A percentile compares a stretch with the other conserved stretches of the same genome.
Conservation (phyloP, 208 protist species). For the Trypanosoma cruzi region DNA sequence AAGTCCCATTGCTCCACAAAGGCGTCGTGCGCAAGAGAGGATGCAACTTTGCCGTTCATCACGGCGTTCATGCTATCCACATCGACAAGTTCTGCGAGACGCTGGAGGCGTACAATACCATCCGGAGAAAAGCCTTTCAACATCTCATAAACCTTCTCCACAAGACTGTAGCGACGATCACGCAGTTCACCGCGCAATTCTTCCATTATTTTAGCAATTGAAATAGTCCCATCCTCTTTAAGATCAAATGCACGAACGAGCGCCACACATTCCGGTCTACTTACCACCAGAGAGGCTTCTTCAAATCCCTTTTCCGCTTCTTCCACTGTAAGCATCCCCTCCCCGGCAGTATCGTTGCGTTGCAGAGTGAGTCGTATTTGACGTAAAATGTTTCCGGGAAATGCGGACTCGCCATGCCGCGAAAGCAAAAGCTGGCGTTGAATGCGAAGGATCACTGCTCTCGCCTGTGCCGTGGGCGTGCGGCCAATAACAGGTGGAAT, state of each 20-base stretch:
- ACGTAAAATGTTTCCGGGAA: slow-evolving; percentile 78
- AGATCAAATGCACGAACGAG: slow-evolving; percentile 75
- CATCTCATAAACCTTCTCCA: slow-evolving; percentile 67
- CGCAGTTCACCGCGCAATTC: slow-evolving; percentile 73
- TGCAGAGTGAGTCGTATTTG: slow-evolving; percentile 50
- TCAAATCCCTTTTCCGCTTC: slow-evolving; percentile 71
- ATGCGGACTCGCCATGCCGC: slow-evolving; percentile 45
- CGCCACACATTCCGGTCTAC: slow-evolving; percentile 61
- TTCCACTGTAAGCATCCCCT: slow-evolving; percentile 53
- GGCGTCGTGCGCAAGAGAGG: slow-evolving; percentile 42
- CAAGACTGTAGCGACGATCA: slow-evolving; percentile 61
- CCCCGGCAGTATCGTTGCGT: slow-evolving; percentile 21
- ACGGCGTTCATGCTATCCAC: slow-evolving; percentile 52
- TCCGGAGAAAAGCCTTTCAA: slow-evolving; percentile 56
- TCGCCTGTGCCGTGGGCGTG: slow-evolving; percentile 55
- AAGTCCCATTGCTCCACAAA: slow-evolving; percentile 78
- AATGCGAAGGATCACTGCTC: slow-evolving; percentile 67
- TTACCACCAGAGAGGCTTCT: slow-evolving; percentile 37
- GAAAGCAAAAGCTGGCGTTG: slow-evolving; percentile 56
- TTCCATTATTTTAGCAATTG: slow-evolving; percentile 48
- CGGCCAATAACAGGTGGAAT: slow-evolving; percentile 62
- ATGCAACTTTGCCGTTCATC: slow-evolving; percentile 34
- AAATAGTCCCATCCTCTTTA: slow-evolving; percentile 38
- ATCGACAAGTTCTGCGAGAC: slow-evolving; percentile 72
- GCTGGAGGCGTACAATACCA: slow-evolving; percentile 42